These are phyloP conservation scores for Arxiozyma bovina DNA, from an alignment of 1,139 yeast genomes.

Conservation along the genomic window DNA sequence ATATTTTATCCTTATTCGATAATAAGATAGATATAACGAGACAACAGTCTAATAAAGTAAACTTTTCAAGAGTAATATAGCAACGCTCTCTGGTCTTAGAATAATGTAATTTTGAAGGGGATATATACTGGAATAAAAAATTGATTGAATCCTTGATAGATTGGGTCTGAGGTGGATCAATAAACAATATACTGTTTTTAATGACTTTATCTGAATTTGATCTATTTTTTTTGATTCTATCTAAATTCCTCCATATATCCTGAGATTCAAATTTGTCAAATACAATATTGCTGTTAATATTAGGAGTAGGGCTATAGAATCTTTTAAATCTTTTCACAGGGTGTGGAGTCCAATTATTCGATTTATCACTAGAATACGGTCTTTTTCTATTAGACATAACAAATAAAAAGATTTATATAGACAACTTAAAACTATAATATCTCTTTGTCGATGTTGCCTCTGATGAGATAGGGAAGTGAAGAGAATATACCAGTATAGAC, in stretches of 20 bases:
- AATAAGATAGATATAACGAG: constrained; percentile 18
- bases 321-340: constrained; percentile 4
- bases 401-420: background rate
- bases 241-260: constrained; percentile 22
- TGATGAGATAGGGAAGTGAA: too few species aligned
- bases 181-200: constrained; percentile 17
- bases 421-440: background rate
- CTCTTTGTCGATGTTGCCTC: background rate
- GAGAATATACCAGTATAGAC: background rate
- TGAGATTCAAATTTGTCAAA: constrained; percentile 12
- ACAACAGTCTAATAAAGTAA: constrained; percentile 21
- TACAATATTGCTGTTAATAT: too few species aligned
- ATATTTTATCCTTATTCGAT: constrained; percentile 13
- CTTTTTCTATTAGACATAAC: constrained; percentile 6
- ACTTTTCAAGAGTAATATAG: constrained; percentile 13
- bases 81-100: background rate
- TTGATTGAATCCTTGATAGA: constrained; percentile 10
- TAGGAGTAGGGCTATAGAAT: background rate
- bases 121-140: constrained; percentile 14
- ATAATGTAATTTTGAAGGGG: constrained; percentile 10
- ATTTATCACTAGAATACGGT: background rate
- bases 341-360: background rate
- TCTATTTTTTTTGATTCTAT: constrained; percentile 14
- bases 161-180: constrained; percentile 9
- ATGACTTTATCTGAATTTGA: constrained; percentile 11